Conservation (phyloP, 371 early-diverging fungal genomes). For the Choanephora cucurbitarum region DNA sequence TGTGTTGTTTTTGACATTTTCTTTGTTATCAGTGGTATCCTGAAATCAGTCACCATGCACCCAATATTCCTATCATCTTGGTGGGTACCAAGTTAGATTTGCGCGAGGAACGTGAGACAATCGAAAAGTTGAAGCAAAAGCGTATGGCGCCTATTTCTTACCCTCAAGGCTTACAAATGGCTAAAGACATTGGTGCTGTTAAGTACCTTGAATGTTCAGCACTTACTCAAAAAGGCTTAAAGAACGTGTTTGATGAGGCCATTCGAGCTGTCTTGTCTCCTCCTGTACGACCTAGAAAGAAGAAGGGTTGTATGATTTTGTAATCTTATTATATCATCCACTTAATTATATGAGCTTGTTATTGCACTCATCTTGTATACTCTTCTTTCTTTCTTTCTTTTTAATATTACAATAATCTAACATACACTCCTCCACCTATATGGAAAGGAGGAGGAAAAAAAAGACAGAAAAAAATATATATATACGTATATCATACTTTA, state of each 20-base stretch:
- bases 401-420: too few species aligned
- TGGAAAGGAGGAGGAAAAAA: too few species aligned
- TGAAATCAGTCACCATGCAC: slow-evolving; percentile 94
- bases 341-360: too few species aligned
- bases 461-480: too few species aligned
- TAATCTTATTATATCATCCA: slow-evolving; percentile 34
- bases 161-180: slow-evolving; percentile 87
- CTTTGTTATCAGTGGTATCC: slow-evolving; percentile 87
- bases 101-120: slow-evolving; percentile 89
- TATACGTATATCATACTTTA: too few species aligned
- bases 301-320: slow-evolving; percentile 73
- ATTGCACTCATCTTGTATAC: neutral
- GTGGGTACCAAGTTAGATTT: slow-evolving; percentile 99
- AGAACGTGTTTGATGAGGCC: slow-evolving; percentile 98
- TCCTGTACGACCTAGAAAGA: slow-evolving; percentile 56
- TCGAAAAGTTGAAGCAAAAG: slow-evolving; percentile 86
- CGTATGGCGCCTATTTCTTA: slow-evolving; percentile 90
- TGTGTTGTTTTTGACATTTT: neutral
- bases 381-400: neutral
- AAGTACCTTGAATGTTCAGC: slow-evolving; percentile 98
- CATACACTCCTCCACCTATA: too few species aligned
- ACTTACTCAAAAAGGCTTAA: slow-evolving; percentile 96
- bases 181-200: slow-evolving; percentile 89
- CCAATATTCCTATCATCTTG: slow-evolving; percentile 93
- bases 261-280: slow-evolving; percentile 93